Conservation (phyloP, 1,139 yeast species). For the Eremothecium coryli region DNA sequence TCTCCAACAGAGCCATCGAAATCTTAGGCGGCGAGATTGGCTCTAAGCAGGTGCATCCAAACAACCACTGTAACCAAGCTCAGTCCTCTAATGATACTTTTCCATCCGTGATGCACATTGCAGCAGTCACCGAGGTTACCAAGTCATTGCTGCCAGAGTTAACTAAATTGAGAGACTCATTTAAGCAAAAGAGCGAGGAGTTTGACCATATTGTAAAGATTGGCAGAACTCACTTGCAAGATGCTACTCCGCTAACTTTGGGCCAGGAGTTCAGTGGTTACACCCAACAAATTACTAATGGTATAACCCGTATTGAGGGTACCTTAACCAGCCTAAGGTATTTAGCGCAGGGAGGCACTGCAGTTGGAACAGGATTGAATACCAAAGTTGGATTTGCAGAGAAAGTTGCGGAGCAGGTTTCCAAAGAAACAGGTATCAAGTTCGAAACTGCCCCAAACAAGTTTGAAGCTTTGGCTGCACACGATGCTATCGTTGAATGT, state of each 20-base stretch:
- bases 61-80: conserved; percentile 97
- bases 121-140: conserved; percentile 86
- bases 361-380: conserved; percentile 97
- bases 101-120: conserved; percentile 99
- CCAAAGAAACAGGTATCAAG: conserved; percentile 75
- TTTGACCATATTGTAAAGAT: conserved; percentile 85
- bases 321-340: conserved; percentile 65
- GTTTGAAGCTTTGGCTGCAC: conserved; percentile 98
- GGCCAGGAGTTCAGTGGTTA: conserved; percentile 98
- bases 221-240: conserved; percentile 98
- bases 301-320: conserved; percentile 75
- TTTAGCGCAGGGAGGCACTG: conserved; percentile 99
- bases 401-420: conserved; percentile 48
- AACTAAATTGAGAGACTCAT: conserved; percentile 63
- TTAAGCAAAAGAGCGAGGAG: conserved; percentile 70
- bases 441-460: conserved; percentile 96
- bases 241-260: conserved; percentile 94
- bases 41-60: conserved; percentile 89
- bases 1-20: conserved; percentile 96
- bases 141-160: conserved; percentile 70
- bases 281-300: conserved; percentile 84
- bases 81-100: conserved; percentile 97
- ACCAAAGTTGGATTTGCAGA: conserved; percentile 82
- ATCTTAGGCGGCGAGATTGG: conserved; percentile 86
- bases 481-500: conserved; percentile 95